These are phyloP conservation scores for Microstegium vimineum DNA, from an alignment of 176 grass and related monocot genomes.

Conservation along the genomic window DNA sequence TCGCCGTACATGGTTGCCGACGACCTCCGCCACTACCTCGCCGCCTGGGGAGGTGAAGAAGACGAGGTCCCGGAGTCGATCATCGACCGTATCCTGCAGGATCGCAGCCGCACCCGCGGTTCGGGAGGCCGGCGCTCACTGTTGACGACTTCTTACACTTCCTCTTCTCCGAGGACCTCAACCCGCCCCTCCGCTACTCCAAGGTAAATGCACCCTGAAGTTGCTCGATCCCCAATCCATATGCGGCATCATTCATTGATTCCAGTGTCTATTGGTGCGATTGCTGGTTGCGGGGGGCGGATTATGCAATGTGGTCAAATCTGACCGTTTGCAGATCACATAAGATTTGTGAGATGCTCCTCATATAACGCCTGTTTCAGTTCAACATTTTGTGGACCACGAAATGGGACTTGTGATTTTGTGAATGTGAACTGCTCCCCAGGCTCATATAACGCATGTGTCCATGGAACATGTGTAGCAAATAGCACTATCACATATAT, in stretches of 20 bases:
- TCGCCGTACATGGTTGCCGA: conserved; percentile 55
- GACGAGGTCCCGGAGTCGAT: conserved; percentile 46
- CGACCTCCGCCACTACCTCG: conserved; percentile 66
- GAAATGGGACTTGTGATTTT: background rate
- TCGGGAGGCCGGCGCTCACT: conserved; percentile 47
- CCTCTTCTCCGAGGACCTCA: conserved; percentile 77
- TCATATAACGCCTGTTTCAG: background rate
- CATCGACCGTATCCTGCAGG: conserved; percentile 50
- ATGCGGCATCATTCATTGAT: background rate
- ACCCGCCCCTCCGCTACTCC: conserved; percentile 49
- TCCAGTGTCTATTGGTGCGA: background rate
- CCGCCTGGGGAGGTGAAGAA: conserved; percentile 24
- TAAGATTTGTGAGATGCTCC: background rate
- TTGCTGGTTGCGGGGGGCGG: background rate
- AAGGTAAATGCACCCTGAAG: conserved; percentile 26
- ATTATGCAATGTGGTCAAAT: background rate
- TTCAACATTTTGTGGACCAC: background rate
- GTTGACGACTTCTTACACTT: conserved; percentile 76
- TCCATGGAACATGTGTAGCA: background rate
- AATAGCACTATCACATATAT: background rate
- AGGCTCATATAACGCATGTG: background rate
- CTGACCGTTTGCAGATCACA: background rate
- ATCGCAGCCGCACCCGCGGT: conserved; percentile 44
- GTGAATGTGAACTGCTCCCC: background rate
- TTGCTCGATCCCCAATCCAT: background rate